Conservation (phyloP, 75 land plant species). For the Isoetes taiwanensis region DNA sequence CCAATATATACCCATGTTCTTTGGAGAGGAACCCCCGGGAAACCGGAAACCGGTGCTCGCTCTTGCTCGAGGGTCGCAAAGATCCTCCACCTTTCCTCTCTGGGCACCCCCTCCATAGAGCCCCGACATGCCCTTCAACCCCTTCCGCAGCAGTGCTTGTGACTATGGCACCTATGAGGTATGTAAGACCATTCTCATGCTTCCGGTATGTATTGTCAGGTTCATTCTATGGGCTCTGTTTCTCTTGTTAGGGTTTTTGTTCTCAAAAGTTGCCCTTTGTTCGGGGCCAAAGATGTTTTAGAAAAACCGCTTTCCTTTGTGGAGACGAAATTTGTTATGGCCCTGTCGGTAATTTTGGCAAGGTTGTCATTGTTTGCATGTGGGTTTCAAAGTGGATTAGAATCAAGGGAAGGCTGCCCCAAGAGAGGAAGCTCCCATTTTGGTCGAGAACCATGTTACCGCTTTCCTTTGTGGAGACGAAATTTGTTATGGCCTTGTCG, state of each 20-base stretch:
- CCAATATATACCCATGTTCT: too few species aligned
- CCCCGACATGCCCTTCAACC: slow-evolving; percentile 18
- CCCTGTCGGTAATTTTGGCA: slow-evolving; percentile 15
- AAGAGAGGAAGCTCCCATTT: slow-evolving; percentile 15
- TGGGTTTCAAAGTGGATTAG: slow-evolving; percentile 18
- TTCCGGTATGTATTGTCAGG: slow-evolving; percentile 11
- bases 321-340: slow-evolving; percentile 2
- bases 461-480: slow-evolving; percentile 15
- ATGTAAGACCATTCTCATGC: slow-evolving; percentile 12
- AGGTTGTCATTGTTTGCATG: slow-evolving; percentile 15
- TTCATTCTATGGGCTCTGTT: slow-evolving; percentile 3
- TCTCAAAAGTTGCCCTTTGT: slow-evolving; percentile 15
- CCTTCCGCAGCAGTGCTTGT: slow-evolving; percentile 8
- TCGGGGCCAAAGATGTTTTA: slow-evolving; percentile 18
- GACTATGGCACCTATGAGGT: background rate
- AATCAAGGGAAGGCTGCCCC: slow-evolving; percentile 18
- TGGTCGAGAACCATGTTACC: slow-evolving; percentile 22
- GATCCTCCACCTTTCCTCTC: too few species aligned
- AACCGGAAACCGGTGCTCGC: too few species aligned
- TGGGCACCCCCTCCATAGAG: slow-evolving; percentile 2
- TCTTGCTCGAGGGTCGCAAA: too few species aligned
- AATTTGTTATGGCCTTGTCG: slow-evolving; percentile 12
- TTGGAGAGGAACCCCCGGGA: too few species aligned
- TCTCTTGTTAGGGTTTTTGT: slow-evolving; percentile 10
- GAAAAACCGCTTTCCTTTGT: slow-evolving; percentile 20